Base-by-base conservation (phyloP, 2,329 filamentous ascomycete species). In the Didymella glomerata region DNA sequence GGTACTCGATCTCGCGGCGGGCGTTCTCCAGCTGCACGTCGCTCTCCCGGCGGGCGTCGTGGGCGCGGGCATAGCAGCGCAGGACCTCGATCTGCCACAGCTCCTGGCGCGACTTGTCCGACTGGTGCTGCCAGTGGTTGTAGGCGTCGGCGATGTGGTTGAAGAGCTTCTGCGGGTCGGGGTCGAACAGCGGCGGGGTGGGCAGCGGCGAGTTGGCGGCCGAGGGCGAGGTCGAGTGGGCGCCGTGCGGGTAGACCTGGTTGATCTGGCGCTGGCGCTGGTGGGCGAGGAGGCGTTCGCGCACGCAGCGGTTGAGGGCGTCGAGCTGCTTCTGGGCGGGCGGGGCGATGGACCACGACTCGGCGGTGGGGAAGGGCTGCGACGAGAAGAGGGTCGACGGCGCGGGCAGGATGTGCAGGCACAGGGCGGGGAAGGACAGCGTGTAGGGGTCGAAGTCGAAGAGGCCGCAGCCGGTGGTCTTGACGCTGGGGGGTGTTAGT, bases 401-500 rank as follows among this genome's bases (percentile, higher is more conserved):
- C 10, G 91, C 84, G 34, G 90, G 87, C 1, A 98, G 86, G 65
- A 94, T 89, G 63, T 90, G 91, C 11, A 97, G 85, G 34, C 90
- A 92, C 40, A 98, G 84, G 7, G 90, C 88, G 7, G 93, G 92
- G 70, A 97, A 97, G 60, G 92, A 92, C 74, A 96, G 87, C 5
- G 90, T 84, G 61, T 93, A 86, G 32, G 94, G 90, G 66, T 97
- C 91, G 78, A 97, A 96, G 65, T 94, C 90, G 74, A 88, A 88
- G 3, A 86, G 82, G 18, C 80, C 65, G 55, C 61, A 72, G 73
- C 62, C 81, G 66, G 60, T 79, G 68, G 78, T 76, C 54, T 79
- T 79, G 25, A 78, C 78, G 58, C 32, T 36, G 32, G 30, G 30
- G 30, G 10, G n/a, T n/a, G n/a, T n/a, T n/a, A n/a, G n/a, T n/a